phyloP scores from a whole-genome alignment of 257 asterid species.

The Gentiana straminea region DNA sequence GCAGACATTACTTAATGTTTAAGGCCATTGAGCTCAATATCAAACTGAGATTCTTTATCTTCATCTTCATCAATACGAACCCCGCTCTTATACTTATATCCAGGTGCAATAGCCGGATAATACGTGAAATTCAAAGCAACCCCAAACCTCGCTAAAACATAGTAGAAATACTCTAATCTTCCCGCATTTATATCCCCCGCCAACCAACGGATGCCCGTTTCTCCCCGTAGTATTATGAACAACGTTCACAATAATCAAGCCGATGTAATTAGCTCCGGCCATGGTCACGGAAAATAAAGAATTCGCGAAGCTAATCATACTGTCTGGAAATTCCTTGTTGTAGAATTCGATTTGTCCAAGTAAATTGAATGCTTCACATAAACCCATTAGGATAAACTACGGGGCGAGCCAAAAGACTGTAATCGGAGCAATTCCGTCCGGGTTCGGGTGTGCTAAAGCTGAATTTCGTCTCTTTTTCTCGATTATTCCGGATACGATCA shows the following conservation, averaged over 20 bases:
- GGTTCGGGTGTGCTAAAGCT: conserved; percentile 17
- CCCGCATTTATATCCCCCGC: conserved; percentile 57
- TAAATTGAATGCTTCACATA: conserved; percentile 71
- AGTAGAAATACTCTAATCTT: conserved; percentile 50
- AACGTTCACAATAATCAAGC: conserved; percentile 44
- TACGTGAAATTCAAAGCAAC: conserved; percentile 44
- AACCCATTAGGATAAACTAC: conserved; percentile 78
- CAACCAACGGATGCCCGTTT: conserved; percentile 53
- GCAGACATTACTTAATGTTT: background rate
- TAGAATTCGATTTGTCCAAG: conserved; percentile 80
- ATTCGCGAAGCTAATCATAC: conserved; percentile 75
- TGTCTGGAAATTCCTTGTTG: conserved; percentile 78
- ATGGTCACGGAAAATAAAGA: conserved; percentile 54
- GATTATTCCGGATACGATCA: conserved; percentile 56
- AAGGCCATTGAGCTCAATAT: background rate
- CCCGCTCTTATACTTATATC: conserved; percentile 51
- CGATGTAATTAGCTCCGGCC: conserved; percentile 61
- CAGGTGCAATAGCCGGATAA: conserved; percentile 41
- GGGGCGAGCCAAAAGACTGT: conserved; percentile 83
- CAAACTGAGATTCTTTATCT: no score
- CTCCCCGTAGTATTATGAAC: conserved; percentile 51
- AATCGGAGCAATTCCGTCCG: conserved; percentile 39
- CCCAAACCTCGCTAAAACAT: conserved; percentile 53
- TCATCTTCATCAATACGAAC: conserved; percentile 20
- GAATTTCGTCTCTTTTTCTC: conserved; percentile 50